These are phyloP conservation scores for Yarrowia osloensis DNA, from an alignment of 805 yeast genomes.

Conservation along the genomic window DNA sequence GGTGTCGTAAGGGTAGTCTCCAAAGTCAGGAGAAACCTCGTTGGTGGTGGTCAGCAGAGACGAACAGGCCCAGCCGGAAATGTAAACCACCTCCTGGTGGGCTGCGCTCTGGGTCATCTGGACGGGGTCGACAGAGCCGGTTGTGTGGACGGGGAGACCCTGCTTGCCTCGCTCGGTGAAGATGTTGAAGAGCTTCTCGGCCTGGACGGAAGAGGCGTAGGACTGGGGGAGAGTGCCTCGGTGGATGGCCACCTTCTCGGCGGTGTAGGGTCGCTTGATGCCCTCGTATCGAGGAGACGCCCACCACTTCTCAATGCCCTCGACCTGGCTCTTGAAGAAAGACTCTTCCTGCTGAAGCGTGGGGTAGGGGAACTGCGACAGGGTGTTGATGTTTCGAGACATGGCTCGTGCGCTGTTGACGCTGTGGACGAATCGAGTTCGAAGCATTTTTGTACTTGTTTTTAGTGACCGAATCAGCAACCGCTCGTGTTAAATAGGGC, in stretches of 20 bases:
- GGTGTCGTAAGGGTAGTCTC: constrained; percentile 69
- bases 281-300: constrained; percentile 50
- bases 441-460: constrained; percentile 9
- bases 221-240: constrained; percentile 51
- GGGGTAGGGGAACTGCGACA: constrained; percentile 46
- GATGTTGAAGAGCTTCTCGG: constrained; percentile 52
- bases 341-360: constrained; percentile 40
- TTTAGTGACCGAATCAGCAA: constrained; percentile 4
- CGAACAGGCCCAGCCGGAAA: constrained; percentile 66
- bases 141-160: constrained; percentile 54
- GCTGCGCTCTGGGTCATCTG: constrained; percentile 60
- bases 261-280: constrained; percentile 54
- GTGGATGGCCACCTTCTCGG: constrained; percentile 54
- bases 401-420: constrained; percentile 23
- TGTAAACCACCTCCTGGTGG: constrained; percentile 56
- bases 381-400: constrained; percentile 34
- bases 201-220: constrained; percentile 55
- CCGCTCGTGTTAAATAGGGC: constrained; percentile 24
- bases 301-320: constrained; percentile 54
- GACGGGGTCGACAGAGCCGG: constrained; percentile 65
- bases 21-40: constrained; percentile 67
- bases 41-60: constrained; percentile 59
- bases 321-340: constrained; percentile 43
- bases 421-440: constrained; percentile 23
- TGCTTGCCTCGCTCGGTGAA: constrained; percentile 47